These are phyloP conservation scores for Lactarius pseudohatsudake DNA, from an alignment of 768 basidiomycete genomes.

Conservation along the genomic window DNA sequence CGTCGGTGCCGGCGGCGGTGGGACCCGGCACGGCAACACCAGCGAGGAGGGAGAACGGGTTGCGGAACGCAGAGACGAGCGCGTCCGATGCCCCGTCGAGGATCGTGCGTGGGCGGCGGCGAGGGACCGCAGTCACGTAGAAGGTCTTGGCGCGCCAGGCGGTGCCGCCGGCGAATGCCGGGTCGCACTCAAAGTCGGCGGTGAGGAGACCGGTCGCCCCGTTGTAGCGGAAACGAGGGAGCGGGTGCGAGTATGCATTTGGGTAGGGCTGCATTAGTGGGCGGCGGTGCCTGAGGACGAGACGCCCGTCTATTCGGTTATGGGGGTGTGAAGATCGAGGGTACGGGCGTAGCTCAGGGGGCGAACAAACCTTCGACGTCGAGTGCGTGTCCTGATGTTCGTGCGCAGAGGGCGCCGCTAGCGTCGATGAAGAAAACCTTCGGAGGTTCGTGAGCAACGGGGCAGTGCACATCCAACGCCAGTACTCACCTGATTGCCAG, in stretches of 20 bases:
- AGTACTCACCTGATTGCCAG: conserved; percentile 69
- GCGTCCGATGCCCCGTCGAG: conserved; percentile 71
- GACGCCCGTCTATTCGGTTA: conserved; percentile 50
- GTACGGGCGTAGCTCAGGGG: background rate
- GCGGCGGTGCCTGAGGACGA: conserved; percentile 74
- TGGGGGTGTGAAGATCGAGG: conserved; percentile 9
- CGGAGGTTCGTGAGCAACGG: background rate
- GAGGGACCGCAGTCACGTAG: conserved; percentile 63
- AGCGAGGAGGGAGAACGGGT: conserved; percentile 55
- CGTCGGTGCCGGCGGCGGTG: conserved; percentile 30
- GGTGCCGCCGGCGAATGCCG: conserved; percentile 49
- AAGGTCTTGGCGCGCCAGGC: conserved; percentile 62
- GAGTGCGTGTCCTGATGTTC: conserved; percentile 77
- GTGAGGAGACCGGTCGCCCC: conserved; percentile 55
- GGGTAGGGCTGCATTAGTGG: conserved; percentile 78
- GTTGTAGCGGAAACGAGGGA: conserved; percentile 67
- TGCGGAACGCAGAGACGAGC: conserved; percentile 57
- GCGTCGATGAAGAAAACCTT: conserved; percentile 86
- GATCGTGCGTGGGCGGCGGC: conserved; percentile 64
- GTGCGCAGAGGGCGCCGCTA: conserved; percentile 72
- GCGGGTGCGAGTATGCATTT: conserved; percentile 72
- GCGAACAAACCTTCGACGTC: conserved; percentile 64
- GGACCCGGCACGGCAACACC: conserved; percentile 19
- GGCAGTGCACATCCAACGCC: background rate
- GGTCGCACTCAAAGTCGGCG: conserved; percentile 61